Evolutionary conservation across 805 yeast genomes (phyloP), one percentile per base, ranked within the genome.

Genomic region (Saturnispora besseyi): DNA sequence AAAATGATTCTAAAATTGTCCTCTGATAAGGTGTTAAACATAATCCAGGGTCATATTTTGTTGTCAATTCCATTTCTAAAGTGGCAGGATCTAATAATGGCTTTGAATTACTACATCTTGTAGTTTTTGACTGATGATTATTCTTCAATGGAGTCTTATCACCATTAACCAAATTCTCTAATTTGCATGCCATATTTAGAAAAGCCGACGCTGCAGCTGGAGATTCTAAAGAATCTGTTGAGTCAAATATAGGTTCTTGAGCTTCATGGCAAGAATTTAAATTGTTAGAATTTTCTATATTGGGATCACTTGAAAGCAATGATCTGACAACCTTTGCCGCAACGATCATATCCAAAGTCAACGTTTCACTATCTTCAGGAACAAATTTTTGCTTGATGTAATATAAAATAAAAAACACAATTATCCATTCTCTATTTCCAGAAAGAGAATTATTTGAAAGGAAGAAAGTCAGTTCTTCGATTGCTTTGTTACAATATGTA

Each of bases 1-100:
- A 53, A 51, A 73, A 74, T 36, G 76, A 72, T 47, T 75, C 79
- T 22, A 71, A 50, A 43, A 72, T 63, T 56, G 72, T 70, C 43
- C 73, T 59, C 51, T 69, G 72, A 36, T 51, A 53, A 1, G 62
- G 58, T 15, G 37, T 24, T 21, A 52, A 11, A 4, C 24, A 22
- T 9, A 31, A 5, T n/a, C 22, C 21, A 2, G 26, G 9, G 12
- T 32, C n/a, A 9, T 40, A 32, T 22, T 13, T 36, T 7, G 15
- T 37, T 6, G 33, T 37, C 15, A 48, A 13, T 12, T 24, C 44
- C 18, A 36, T 22, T 26, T 48, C 41, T 24, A 48, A 22, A 37
- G 32, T 26, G n/a, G 38, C 22, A n/a, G 43, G 34, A 44, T 42
- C 51, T 28, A 43, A 13, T 7, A 33, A n/a, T 22, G 44, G 13